Conservation (phyloP, 495 filamentous ascomycete genomes). For the Monascus purpureus region DNA sequence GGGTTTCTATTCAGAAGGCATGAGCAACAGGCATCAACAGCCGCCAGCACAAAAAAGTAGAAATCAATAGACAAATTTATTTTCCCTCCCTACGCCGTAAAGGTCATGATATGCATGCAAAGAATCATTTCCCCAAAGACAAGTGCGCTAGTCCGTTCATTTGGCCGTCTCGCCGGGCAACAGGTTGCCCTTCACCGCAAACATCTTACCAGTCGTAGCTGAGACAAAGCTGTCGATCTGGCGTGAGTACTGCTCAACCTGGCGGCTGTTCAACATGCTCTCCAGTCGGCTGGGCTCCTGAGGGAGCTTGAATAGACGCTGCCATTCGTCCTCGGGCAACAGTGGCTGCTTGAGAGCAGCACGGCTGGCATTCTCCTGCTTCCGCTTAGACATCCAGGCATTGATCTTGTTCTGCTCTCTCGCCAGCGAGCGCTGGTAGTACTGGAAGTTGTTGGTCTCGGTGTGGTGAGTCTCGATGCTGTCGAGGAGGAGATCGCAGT, state of each 20-base stretch:
- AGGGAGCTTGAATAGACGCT: constrained; percentile 91
- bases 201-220: constrained; percentile 89
- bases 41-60: too few species aligned
- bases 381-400: constrained; percentile 89
- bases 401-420: constrained; percentile 95
- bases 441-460: constrained; percentile 97
- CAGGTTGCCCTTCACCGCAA: constrained; percentile 70
- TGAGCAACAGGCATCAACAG: too few species aligned
- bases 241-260: constrained; percentile 95
- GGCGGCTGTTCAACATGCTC: constrained; percentile 79
- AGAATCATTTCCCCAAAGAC: constrained; percentile 13
- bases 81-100: constrained; percentile 39
- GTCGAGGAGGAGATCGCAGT: constrained; percentile 87
- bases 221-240: constrained; percentile 97
- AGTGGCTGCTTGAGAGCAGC: constrained; percentile 73
- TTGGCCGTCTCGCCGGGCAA: constrained; percentile 35
- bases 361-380: constrained; percentile 79
- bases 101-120: constrained; percentile 31
- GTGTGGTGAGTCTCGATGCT: constrained; percentile 96
- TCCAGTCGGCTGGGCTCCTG: constrained; percentile 86
- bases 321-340: constrained; percentile 95
- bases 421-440: constrained; percentile 89
- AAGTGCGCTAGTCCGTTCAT: constrained; percentile 8
- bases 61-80: too few species aligned
- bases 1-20: too few species aligned